phyloP scores from a whole-genome alignment of 2,329 filamentous ascomycete species.

The Cercospora brassicicola region DNA sequence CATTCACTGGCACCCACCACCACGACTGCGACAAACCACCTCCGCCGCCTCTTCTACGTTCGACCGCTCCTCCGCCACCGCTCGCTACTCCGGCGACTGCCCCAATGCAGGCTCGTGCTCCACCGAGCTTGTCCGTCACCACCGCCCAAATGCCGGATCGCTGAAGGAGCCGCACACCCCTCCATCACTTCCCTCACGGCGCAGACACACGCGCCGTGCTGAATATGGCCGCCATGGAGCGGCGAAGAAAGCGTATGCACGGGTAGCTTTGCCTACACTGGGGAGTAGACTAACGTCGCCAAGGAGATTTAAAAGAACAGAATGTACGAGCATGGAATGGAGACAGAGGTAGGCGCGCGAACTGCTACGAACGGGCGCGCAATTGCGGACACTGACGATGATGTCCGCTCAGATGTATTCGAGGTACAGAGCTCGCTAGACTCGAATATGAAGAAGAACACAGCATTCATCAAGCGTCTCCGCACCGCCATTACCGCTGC shows the following conservation, averaged over 20 bases:
- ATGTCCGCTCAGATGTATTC: constrained; percentile 65
- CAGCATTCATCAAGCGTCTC: constrained; percentile 93
- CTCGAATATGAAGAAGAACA: constrained; percentile 96
- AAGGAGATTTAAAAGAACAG: constrained; percentile 85
- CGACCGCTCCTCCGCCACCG: background rate
- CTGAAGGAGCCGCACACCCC: constrained; percentile 31
- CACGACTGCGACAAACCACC: background rate
- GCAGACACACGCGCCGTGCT: constrained; percentile 29
- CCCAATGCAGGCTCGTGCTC: constrained; percentile 40
- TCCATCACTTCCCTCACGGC: constrained; percentile 24
- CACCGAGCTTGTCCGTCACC: constrained; percentile 33
- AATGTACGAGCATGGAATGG: constrained; percentile 88
- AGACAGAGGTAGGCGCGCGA: constrained; percentile 67
- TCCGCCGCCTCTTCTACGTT: background rate
- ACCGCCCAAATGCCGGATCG: constrained; percentile 40
- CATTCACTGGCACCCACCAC: background rate
- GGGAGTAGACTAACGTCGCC: constrained; percentile 14
- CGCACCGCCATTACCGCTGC: constrained; percentile 82
- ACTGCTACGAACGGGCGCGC: constrained; percentile 6
- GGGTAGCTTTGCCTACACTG: too few species aligned
- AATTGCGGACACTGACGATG: background rate
- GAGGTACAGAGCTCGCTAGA: constrained; percentile 77
- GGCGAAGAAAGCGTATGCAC: constrained; percentile 50
- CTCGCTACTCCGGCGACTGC: constrained; percentile 15
- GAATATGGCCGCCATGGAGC: constrained; percentile 48